These are phyloP conservation scores for Dactylellina drechsleri DNA, from an alignment of 2,329 filamentous ascomycete genomes.

Conservation along the genomic window DNA sequence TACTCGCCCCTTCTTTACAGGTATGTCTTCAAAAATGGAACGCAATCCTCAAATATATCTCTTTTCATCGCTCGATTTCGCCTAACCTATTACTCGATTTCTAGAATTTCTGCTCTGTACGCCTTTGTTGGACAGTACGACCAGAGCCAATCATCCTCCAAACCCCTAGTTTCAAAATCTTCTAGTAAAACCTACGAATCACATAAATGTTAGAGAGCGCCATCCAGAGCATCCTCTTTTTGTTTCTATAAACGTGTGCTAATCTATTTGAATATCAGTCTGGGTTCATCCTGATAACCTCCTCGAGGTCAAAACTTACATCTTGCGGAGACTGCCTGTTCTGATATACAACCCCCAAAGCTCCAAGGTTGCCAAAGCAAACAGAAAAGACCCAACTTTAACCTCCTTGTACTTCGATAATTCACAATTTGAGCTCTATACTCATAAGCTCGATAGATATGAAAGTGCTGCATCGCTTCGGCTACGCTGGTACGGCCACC, in stretches of 20 bases:
- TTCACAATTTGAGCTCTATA: conserved; percentile 84
- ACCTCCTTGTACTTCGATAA: conserved; percentile 98
- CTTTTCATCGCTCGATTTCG: not conserved
- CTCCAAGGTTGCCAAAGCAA: conserved; percentile 81
- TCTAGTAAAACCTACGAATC: conserved; percentile 77
- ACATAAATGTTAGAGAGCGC: conserved; percentile 76
- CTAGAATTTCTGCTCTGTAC: conserved; percentile 88
- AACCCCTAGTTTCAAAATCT: conserved; percentile 24
- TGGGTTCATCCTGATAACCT: conserved; percentile 97
- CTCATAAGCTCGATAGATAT: conserved; percentile 80
- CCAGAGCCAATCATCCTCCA: conserved; percentile 18
- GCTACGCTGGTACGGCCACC: conserved; percentile 88
- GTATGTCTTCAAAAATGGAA: conserved; percentile 42
- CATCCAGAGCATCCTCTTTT: too few relatives aligned
- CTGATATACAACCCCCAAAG: conserved; percentile 92
- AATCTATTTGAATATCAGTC: conserved; percentile 65
- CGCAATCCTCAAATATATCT: not conserved
- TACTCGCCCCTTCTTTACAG: conserved; percentile 89
- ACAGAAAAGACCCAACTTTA: conserved; percentile 82
- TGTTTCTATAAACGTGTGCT: not conserved
- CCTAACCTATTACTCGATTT: not conserved
- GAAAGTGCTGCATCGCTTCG: conserved; percentile 83
- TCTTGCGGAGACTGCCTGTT: conserved; percentile 87
- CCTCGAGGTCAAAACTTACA: conserved; percentile 94
- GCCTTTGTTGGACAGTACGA: conserved; percentile 88